Evolutionary conservation across 768 basidiomycete genomes (phyloP).

Genomic region (Boletus rex-veris): DNA sequence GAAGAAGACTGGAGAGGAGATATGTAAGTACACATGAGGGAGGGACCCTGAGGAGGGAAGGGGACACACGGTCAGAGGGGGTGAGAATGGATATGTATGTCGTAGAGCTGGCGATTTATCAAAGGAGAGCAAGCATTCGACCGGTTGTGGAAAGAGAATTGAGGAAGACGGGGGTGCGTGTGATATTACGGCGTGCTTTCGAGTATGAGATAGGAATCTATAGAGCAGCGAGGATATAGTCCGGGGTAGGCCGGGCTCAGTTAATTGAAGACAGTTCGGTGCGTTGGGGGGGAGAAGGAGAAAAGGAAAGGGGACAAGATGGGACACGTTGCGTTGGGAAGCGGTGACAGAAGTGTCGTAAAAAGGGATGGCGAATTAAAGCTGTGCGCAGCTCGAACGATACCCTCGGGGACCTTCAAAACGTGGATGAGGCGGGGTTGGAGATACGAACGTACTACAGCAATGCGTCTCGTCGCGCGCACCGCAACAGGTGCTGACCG

Average conservation of each 20-base stretch:
- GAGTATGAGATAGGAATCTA: constrained; percentile 26
- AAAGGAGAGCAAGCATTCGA: constrained; percentile 9
- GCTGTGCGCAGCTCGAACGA: constrained; percentile 17
- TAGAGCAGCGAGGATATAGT: constrained; percentile 25
- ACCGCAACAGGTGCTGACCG: not conserved
- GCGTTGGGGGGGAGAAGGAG: constrained; percentile 8
- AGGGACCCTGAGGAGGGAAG: constrained; percentile 15
- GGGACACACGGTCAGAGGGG: constrained; percentile 9
- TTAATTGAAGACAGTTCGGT: constrained; percentile 23
- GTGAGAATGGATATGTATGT: not conserved
- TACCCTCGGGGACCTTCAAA: constrained; percentile 26
- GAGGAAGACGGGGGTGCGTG: constrained; percentile 20
- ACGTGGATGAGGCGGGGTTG: constrained; percentile 25
- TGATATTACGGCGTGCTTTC: constrained; percentile 25
- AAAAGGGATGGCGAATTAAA: constrained; percentile 13
- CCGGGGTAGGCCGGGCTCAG: constrained; percentile 29
- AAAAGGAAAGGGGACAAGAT: constrained; percentile 19
- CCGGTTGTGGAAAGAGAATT: constrained; percentile 23
- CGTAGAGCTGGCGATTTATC: constrained; percentile 17
- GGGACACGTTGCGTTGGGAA: constrained; percentile 21
- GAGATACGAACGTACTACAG: constrained; percentile 22
- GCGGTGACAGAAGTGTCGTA: constrained; percentile 23
- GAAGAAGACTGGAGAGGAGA: constrained; percentile 19
- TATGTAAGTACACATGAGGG: constrained; percentile 30
- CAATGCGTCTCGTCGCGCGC: not conserved